phyloP scores from a whole-genome alignment of 2,329 filamentous ascomycete species.

The Magnaporthiopsis poae region DNA sequence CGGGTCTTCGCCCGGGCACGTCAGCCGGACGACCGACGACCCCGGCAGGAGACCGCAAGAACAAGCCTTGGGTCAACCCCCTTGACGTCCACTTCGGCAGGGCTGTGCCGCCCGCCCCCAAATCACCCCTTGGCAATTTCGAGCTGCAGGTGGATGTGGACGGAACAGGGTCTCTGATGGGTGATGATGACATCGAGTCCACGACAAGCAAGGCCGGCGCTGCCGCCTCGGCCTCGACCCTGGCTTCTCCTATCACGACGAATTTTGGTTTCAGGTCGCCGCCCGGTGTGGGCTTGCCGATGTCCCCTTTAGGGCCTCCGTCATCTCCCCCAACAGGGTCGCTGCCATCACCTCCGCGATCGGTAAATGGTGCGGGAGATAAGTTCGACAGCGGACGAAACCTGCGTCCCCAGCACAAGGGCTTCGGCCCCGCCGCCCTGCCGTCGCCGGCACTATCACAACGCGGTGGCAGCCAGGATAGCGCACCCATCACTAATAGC shows the following conservation, averaged over 20 bases:
- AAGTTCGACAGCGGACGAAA: not conserved
- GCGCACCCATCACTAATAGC: conserved; percentile 9
- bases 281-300: not conserved
- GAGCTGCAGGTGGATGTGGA: conserved; percentile 24
- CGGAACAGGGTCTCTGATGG: conserved; percentile 20
- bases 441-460: conserved; percentile 34
- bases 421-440: conserved; percentile 23
- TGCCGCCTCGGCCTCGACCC: too few species aligned
- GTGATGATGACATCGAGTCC: conserved; percentile 21
- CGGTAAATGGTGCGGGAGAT: conserved; percentile 16
- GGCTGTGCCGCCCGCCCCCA: conserved; percentile 20
- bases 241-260: not conserved
- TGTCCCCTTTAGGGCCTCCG: not conserved
- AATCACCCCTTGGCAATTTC: conserved; percentile 31
- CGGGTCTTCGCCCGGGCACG: conserved; percentile 22
- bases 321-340: conserved; percentile 6
- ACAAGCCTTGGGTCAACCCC: conserved; percentile 35
- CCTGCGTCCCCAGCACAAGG: conserved; percentile 9
- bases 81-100: conserved; percentile 36
- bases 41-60: conserved; percentile 25
- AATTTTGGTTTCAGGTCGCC: not conserved
- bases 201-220: conserved; percentile 11
- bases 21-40: conserved; percentile 20
- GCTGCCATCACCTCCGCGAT: conserved; percentile 25
- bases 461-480: conserved; percentile 30